Evolutionary conservation across 2,329 filamentous ascomycete genomes (phyloP), one percentile per base, ranked within the genome.

Genomic region (Gnomoniopsis sp.): DNA sequence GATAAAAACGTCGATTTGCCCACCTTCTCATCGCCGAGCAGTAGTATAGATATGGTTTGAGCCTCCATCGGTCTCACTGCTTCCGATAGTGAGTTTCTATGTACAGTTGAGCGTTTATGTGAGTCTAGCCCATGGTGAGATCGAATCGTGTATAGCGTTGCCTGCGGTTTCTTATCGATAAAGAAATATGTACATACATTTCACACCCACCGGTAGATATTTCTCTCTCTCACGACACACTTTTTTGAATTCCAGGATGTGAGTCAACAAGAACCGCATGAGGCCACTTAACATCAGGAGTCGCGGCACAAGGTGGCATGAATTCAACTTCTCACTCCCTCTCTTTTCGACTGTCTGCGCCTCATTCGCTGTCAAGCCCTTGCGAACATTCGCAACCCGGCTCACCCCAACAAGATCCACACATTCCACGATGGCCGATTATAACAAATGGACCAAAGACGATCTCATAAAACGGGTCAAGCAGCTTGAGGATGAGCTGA

Each of bases 401-500:
- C 48, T 50, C 30, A 15, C 53, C 21, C 47, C 44, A 21, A 26
- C 33, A 22, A 49, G 15, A 23, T 6, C 49, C 26, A 10, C 19
- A 46, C 7, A 3, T n/a, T 7, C 17, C 33, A 59, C 34, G 23
- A 67, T 67, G 64, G 51, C 62, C 22, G 63, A 69, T 56, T 93
- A 93, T 74, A 78, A 79, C 44, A 79, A 77, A 63, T 93, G 88
- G 89, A 86, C 82, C 55, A 86, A 84, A 62, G 79, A 85, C 43
- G 84, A 84, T 48, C 83, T 95, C 41, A 82, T 95, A 47, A 75
- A 83, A 64, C 82, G 88, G 44, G 85, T 96, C 49, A 81, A 78
- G 17, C 76, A 83, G 53, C 78, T 95, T 7, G 91, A 96, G 71
- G 70, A 77, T 4, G 81, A 90, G 67, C 74, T 92, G 15, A 79